These are phyloP conservation scores for Fusarium sp. DNA, from an alignment of 2,329 filamentous ascomycete genomes.

Conservation along the genomic window DNA sequence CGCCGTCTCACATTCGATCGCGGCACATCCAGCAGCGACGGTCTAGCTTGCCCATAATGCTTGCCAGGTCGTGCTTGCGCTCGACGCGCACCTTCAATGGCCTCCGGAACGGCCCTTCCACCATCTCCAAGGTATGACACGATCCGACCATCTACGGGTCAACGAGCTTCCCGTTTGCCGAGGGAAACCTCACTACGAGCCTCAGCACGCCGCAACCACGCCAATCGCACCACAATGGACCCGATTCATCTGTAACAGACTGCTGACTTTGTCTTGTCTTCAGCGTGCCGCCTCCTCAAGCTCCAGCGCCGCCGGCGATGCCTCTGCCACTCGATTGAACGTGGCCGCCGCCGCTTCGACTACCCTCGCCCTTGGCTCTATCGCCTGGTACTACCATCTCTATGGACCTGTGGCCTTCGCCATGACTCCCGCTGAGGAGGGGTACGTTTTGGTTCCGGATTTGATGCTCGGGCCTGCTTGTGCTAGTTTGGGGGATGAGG, in stretches of 20 bases:
- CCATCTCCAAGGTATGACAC: conserved; percentile 80
- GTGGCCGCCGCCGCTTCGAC: conserved; percentile 90
- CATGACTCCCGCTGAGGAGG: conserved; percentile 95
- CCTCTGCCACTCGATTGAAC: conserved; percentile 85
- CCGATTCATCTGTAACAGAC: conserved; percentile 40
- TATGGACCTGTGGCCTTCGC: conserved; percentile 92
- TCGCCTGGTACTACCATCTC: conserved; percentile 97
- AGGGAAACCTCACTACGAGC: conserved; percentile 52
- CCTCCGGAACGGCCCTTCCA: conserved; percentile 80
- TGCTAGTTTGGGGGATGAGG: conserved; percentile 48
- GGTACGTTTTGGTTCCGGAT: conserved; percentile 76
- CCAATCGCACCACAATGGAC: conserved; percentile 50
- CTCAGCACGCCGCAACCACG: conserved; percentile 41
- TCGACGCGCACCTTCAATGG: conserved; percentile 88
- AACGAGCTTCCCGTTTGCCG: conserved; percentile 52
- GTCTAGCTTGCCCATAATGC: conserved; percentile 78
- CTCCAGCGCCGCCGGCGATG: conserved; percentile 79
- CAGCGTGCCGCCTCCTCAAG: conserved; percentile 81
- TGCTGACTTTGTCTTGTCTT: conserved; percentile 57
- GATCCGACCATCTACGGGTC: conserved; percentile 49
- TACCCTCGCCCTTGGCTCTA: conserved; percentile 87
- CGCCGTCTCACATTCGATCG: conserved; percentile 56
- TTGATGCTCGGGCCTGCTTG: conserved; percentile 23
- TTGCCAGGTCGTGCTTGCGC: conserved; percentile 93
- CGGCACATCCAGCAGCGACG: conserved; percentile 56